Conservation (phyloP, 345 rosid species). For the Syzygium aqueum region DNA sequence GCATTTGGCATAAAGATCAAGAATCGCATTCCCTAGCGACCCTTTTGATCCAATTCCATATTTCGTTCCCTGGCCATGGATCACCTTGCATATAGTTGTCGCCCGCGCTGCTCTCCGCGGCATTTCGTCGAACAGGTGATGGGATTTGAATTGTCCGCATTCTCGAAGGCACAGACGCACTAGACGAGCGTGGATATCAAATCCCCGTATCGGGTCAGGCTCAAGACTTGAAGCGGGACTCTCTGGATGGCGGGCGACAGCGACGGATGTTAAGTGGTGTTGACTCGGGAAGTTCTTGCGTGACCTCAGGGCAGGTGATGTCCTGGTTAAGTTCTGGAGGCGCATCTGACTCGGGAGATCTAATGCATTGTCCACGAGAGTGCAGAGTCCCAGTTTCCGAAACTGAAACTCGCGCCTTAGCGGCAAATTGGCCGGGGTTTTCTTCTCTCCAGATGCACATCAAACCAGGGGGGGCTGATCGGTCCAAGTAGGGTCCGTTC, state of each 20-base stretch:
- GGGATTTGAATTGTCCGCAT: slow-evolving; percentile 39
- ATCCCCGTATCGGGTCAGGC: not conserved
- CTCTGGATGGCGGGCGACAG: not conserved
- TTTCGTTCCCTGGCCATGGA: slow-evolving; percentile 40
- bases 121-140: slow-evolving; percentile 63
- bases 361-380: not conserved
- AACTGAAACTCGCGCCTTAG: not conserved
- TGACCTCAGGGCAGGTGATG: not conserved
- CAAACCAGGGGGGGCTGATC: not conserved
- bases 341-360: not conserved
- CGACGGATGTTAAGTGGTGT: not conserved
- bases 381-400: not conserved
- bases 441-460: not conserved
- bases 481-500: too few species aligned
- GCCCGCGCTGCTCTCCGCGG: slow-evolving; percentile 31
- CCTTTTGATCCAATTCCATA: slow-evolving; percentile 44
- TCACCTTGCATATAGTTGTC: slow-evolving; percentile 28
- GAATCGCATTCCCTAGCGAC: slow-evolving; percentile 43
- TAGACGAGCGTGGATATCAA: slow-evolving; percentile 13
- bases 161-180: slow-evolving; percentile 27
- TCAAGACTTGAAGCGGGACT: not conserved
- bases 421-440: not conserved
- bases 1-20: slow-evolving; percentile 83
- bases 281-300: not conserved
- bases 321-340: not conserved